phyloP scores from a whole-genome alignment of 176 grass and related monocot species.

The Bolboschoenus planiculmis region DNA sequence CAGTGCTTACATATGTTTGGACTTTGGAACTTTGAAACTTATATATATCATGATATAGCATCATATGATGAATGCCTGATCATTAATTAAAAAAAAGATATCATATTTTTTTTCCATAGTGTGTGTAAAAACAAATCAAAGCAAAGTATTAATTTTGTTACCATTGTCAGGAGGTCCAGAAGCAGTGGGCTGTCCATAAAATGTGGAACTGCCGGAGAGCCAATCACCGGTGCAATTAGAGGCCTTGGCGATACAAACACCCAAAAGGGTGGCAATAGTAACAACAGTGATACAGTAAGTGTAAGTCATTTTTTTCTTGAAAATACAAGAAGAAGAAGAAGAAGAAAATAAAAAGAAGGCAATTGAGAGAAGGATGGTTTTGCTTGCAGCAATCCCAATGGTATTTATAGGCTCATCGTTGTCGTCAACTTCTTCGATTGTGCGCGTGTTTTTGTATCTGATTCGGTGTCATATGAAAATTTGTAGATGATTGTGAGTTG shows the following conservation, averaged over 20 bases:
- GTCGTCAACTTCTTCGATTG: not conserved
- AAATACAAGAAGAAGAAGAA: not conserved
- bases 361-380: not conserved
- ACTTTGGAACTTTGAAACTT: too few relatives aligned
- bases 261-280: not conserved
- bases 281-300: not conserved
- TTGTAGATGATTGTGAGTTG: not conserved
- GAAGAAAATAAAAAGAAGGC: too few relatives aligned
- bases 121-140: not conserved
- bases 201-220: conserved; percentile 22
- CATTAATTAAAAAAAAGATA: not conserved
- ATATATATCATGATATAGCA: too few relatives aligned
- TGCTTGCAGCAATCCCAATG: not conserved
- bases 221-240: not conserved
- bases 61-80: not conserved
- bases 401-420: not conserved
- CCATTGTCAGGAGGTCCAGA: conserved; percentile 13
- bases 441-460: not conserved
- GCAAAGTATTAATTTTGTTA: not conserved
- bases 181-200: conserved; percentile 10
- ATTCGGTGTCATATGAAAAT: not conserved
- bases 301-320: not conserved
- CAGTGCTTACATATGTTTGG: not conserved
- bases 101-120: not conserved
- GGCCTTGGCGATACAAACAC: not conserved